phyloP scores from a whole-genome alignment of 345 rosid species.

The Syzygium oleosum region DNA sequence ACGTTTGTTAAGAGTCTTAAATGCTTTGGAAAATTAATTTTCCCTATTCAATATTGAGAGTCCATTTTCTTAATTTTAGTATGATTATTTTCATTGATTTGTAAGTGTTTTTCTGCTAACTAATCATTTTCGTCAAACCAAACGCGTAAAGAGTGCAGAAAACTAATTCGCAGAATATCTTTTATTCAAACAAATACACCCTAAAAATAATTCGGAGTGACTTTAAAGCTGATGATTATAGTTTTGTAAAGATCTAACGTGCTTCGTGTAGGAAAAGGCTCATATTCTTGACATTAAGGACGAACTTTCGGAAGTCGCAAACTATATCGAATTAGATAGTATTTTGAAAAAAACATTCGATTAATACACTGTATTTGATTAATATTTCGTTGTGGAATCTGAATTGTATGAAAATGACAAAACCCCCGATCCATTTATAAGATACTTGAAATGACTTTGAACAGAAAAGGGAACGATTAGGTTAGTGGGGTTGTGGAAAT shows the following conservation, averaged over 20 bases:
- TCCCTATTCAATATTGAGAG: too few relatives aligned
- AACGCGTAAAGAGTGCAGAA: too few relatives aligned
- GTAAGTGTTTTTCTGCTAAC: too few relatives aligned
- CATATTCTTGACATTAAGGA: accelerated
- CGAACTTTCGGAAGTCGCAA: accelerated
- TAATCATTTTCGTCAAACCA: too few relatives aligned
- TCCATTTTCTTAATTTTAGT: too few relatives aligned
- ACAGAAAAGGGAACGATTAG: background rate
- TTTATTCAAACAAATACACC: too few relatives aligned
- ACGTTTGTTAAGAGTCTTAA: too few relatives aligned
- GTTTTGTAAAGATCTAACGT: background rate
- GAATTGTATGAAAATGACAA: background rate
- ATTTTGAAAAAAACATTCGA: accelerated
- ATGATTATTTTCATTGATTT: too few relatives aligned
- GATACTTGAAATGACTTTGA: background rate
- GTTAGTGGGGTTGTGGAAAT: background rate
- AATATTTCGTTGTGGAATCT: background rate
- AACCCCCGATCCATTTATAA: background rate
- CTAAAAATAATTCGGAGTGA: background rate
- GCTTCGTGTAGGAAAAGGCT: accelerated
- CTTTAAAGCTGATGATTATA: accelerated
- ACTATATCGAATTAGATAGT: background rate
- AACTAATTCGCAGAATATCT: too few relatives aligned
- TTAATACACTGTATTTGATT: background rate
- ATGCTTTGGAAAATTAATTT: too few relatives aligned